phyloP scores from a whole-genome alignment of 2,329 filamentous ascomycete species.

The Fusarium poae region DNA sequence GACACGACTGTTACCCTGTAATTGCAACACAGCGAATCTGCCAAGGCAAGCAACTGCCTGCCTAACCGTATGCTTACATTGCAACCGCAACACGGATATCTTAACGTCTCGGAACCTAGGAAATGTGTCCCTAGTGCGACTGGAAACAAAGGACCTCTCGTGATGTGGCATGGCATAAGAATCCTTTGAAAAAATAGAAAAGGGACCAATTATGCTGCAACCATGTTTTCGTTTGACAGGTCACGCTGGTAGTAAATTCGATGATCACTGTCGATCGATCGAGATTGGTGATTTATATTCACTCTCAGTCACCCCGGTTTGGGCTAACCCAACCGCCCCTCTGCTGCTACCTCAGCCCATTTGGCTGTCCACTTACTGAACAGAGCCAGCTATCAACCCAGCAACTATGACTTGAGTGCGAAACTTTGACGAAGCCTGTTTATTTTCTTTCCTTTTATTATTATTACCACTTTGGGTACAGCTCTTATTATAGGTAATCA shows the following conservation, averaged over 20 bases:
- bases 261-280: constrained; percentile 44
- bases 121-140: constrained; percentile 24
- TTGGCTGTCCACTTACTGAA: constrained; percentile 2
- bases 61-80: background rate
- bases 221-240: constrained; percentile 34
- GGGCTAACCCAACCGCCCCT: constrained; percentile 5
- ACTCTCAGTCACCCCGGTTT: constrained; percentile 7
- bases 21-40: background rate
- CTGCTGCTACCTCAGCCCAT: background rate
- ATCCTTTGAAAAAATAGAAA: constrained; percentile 11
- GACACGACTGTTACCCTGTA: constrained; percentile 29
- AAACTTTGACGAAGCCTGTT: constrained; percentile 21
- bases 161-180: constrained; percentile 24
- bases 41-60: background rate
- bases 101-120: constrained; percentile 26
- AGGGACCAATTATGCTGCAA: constrained; percentile 24
- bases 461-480: constrained; percentile 19
- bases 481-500: constrained; percentile 8
- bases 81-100: constrained; percentile 2
- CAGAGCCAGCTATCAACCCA: background rate
- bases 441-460: constrained; percentile 4
- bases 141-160: constrained; percentile 25
- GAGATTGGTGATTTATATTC: constrained; percentile 37
- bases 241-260: constrained; percentile 30
- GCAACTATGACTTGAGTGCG: constrained; percentile 7